A percentile compares a stretch with the other conserved stretches of the same genome.
Conservation (phyloP, 495 filamentous ascomycete genomes). For the Xylaria nigripes region DNA sequence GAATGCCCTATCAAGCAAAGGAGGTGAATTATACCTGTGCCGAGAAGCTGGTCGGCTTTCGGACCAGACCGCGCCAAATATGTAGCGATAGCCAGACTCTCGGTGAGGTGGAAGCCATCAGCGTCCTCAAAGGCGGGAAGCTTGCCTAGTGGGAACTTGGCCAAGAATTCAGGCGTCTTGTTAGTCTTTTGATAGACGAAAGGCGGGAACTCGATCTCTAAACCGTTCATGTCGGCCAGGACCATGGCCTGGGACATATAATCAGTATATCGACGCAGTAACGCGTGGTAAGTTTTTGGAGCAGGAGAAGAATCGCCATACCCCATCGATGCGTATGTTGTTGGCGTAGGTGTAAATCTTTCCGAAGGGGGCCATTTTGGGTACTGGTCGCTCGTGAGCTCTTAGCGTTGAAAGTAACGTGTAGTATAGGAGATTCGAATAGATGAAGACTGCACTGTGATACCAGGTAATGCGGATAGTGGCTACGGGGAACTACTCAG, state of each 20-base stretch:
- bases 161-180: conserved; percentile 40
- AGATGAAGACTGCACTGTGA: too few relatives aligned
- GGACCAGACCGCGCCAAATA: conserved; percentile 49
- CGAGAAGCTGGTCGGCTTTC: conserved; percentile 42
- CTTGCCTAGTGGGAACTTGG: conserved; percentile 57
- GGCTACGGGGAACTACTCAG: too few relatives aligned
- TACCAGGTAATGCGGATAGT: too few relatives aligned
- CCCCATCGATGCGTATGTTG: conserved; percentile 45
- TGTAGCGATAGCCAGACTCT: conserved; percentile 48
- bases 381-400: neutral
- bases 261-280: neutral
- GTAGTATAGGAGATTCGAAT: too few relatives aligned
- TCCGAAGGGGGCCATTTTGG: conserved; percentile 46
- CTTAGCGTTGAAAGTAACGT: neutral
- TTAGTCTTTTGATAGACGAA: conserved; percentile 42
- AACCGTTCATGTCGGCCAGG: conserved; percentile 45
- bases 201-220: conserved; percentile 33
- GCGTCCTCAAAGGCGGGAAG: conserved; percentile 49
- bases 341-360: conserved; percentile 40
- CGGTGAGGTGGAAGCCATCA: conserved; percentile 44
- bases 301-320: conserved; percentile 18
- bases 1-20: neutral
- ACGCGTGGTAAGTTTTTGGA: neutral
- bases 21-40: conserved; percentile 23
- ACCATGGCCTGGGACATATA: conserved; percentile 36